Percentiles rank a stretch among this genome's conserved stretches.
These are phyloP conservation scores for Tricholoma sp. DNA, from an alignment of 768 basidiomycete genomes.

Conservation along the genomic window DNA sequence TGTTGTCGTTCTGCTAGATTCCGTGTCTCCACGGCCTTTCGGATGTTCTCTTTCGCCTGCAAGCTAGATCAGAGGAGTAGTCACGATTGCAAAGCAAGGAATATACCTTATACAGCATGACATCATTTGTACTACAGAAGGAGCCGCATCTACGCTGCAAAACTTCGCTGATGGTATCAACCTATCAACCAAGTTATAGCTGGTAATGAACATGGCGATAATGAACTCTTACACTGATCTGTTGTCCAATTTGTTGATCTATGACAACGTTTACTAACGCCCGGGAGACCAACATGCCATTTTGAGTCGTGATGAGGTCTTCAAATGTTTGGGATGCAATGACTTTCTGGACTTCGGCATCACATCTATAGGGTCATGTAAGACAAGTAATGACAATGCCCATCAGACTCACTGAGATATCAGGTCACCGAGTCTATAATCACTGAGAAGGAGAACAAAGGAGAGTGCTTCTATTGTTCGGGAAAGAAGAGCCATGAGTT, in stretches of 20 bases:
- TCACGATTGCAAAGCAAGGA: not conserved
- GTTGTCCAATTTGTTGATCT: constrained; percentile 96
- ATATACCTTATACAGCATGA: constrained; percentile 89
- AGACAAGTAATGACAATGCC: constrained; percentile 1
- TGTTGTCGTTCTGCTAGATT: constrained; percentile 71
- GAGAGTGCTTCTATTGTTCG: constrained; percentile 93
- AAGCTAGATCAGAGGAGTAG: not conserved
- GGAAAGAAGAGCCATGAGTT: constrained; percentile 66
- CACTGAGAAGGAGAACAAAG: constrained; percentile 86
- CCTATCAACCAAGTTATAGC: constrained; percentile 40
- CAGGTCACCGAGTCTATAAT: constrained; percentile 84
- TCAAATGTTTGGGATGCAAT: constrained; percentile 75
- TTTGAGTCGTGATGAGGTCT: constrained; percentile 77
- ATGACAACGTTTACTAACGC: constrained; percentile 93
- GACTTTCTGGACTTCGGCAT: constrained; percentile 61
- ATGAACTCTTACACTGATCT: constrained; percentile 70
- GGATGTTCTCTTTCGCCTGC: constrained; percentile 90
- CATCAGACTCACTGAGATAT: constrained; percentile 60
- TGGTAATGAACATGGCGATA: not conserved
- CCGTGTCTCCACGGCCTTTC: constrained; percentile 80
- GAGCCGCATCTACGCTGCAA: constrained; percentile 93
- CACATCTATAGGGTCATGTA: constrained; percentile 47
- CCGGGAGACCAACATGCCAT: constrained; percentile 84
- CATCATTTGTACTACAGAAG: constrained; percentile 97
- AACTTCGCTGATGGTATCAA: constrained; percentile 94